Evolutionary conservation across 2,329 filamentous ascomycete species (phyloP), one percentile per base, ranked within the genome.

Genomic region (Pyricularia sp.): DNA sequence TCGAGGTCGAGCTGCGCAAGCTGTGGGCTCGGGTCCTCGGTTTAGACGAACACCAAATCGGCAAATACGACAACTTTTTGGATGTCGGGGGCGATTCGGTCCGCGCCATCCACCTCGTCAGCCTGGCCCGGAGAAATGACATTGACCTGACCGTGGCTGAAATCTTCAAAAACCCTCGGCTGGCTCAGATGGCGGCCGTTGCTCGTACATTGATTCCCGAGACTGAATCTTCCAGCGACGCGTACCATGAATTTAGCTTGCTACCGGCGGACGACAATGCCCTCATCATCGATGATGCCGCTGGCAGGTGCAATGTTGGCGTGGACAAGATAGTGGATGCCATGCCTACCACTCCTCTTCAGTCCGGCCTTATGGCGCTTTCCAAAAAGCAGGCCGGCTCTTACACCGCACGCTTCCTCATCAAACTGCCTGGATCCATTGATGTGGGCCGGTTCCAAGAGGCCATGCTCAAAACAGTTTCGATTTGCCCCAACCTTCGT

Each of bases 11-110:
- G 50, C 50, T 58, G 7, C 50, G 50, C 2, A 30, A 26, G 61
- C 61, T 64, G 25, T 64, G 61, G 61, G 61, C 61, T 25, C 23
- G 14, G 61, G 28, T 64, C 61, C 61, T 64, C 5, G 25, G 28
- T 25, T 14, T 30, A 30, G 61, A 4, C 9, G 61, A 64, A 26
- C n/a, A 30, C 14, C 61, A 12, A 30, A 64, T 30, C 25, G 14
- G 61, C 14, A 26, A 17, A 30, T 17, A 64, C 14, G 61, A 64
- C 72, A 86, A 83, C 76, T 88, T 89, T 77, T 88, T 89, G 80
- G 80, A 82, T 2, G 80, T 88, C 0, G 86, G 86, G 0, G 86
- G 86, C 25, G 86, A 88, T 75, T 88, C 86, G 0, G 85, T 88
- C 30, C 77, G 81, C 0, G 86, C 86, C 1, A 90, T 89, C 85